A percentile compares a stretch with the other conserved stretches of the same genome.
Evolutionary conservation across 2,329 filamentous ascomycete species (phyloP).

Genomic region (Tolypocladium tundrense): DNA sequence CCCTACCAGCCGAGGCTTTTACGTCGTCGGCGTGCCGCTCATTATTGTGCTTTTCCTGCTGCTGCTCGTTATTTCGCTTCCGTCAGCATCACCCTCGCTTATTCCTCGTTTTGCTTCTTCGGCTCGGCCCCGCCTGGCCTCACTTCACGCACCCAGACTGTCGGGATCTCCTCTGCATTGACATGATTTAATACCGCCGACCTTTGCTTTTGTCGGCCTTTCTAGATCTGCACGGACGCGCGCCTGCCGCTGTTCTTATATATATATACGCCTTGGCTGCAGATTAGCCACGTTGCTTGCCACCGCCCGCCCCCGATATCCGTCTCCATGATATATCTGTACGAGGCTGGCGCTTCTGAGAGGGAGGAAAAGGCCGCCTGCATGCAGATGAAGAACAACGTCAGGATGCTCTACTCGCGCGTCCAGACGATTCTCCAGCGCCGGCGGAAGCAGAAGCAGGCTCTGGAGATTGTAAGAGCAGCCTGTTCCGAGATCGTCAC

Average conservation of each 20-base stretch:
- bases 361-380: background rate
- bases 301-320: too few relatives aligned
- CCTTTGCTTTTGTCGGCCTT: background rate
- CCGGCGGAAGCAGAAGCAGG: constrained; percentile 30
- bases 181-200: background rate
- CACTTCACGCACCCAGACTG: background rate
- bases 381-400: constrained; percentile 28
- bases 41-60: background rate
- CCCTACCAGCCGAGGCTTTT: background rate
- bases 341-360: background rate
- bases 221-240: too few relatives aligned
- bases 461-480: constrained; percentile 35
- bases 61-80: background rate
- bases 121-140: background rate
- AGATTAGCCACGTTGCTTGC: too few relatives aligned
- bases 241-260: background rate
- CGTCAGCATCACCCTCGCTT: background rate
- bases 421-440: constrained; percentile 32
- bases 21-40: background rate
- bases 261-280: too few relatives aligned
- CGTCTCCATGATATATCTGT: background rate
- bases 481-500: background rate
- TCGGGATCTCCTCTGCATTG: background rate
- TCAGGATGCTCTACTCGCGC: constrained; percentile 33
- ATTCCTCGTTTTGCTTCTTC: background rate